These are phyloP conservation scores for Solanum peruvianum DNA, from an alignment of 257 asterid species.

Conservation along the genomic window DNA sequence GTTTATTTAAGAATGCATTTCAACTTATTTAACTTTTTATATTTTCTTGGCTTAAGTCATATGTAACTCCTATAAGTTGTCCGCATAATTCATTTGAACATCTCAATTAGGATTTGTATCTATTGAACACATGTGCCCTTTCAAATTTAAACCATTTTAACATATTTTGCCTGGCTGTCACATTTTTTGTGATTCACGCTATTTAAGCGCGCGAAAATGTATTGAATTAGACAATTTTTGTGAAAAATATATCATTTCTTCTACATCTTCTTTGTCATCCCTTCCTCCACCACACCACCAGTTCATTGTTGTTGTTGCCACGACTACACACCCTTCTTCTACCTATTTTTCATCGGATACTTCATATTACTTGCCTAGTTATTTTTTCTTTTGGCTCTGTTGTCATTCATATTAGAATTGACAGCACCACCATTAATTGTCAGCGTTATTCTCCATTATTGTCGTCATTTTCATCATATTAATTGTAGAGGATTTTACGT, in stretches of 20 bases:
- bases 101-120: too few relatives aligned
- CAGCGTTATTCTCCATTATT: neutral
- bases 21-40: too few relatives aligned
- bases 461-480: too few relatives aligned
- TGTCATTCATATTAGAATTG: neutral
- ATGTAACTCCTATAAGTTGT: too few relatives aligned
- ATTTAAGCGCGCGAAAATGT: neutral
- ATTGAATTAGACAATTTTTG: neutral
- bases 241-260: neutral
- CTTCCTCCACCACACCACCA: neutral
- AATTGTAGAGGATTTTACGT: too few relatives aligned
- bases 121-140: neutral
- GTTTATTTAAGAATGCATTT: too few relatives aligned
- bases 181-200: neutral
- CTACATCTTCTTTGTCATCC: neutral
- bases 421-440: neutral
- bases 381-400: neutral
- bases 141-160: neutral
- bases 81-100: neutral
- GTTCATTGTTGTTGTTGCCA: neutral
- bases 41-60: neutral
- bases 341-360: neutral
- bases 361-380: neutral
- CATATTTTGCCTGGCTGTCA: neutral
- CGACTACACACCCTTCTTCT: neutral